These are phyloP conservation scores for Coemansia sp. DNA, from an alignment of 192 early-diverging fungal genomes.

Conservation along the genomic window DNA sequence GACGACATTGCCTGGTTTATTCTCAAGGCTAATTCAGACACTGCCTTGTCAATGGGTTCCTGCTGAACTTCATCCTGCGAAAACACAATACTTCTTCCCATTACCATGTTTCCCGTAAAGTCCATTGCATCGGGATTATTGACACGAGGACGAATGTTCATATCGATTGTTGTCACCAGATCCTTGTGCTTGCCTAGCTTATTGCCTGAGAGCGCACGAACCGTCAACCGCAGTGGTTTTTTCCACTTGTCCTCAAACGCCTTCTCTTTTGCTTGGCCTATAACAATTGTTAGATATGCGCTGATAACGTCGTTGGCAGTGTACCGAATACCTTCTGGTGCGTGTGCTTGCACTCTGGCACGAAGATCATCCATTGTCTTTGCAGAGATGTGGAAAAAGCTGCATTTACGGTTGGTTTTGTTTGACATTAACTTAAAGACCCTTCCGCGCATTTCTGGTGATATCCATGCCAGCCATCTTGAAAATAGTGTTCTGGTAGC, in stretches of 20 bases:
- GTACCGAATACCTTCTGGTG: not conserved
- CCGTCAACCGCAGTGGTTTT: not conserved
- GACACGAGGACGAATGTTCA: not conserved
- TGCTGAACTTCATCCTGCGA: not conserved
- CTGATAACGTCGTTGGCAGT: not conserved
- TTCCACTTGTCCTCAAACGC: not conserved
- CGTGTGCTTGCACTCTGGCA: not conserved
- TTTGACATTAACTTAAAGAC: not conserved
- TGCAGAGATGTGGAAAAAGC: conserved; percentile 15
- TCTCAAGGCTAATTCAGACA: not conserved
- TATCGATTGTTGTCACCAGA: not conserved
- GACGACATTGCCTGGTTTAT: not conserved
- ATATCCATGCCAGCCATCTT: conserved; percentile 12
- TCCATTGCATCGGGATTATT: not conserved
- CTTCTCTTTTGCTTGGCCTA: not conserved
- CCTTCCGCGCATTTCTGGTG: conserved; percentile 13
- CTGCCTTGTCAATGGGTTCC: not conserved
- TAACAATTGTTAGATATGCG: not conserved
- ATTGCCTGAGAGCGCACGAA: not conserved
- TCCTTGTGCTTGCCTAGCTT: not conserved
- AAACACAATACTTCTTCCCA: not conserved
- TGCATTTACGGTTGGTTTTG: not conserved
- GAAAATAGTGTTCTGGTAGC: not conserved
- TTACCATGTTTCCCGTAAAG: not conserved
- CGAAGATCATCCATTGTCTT: conserved; percentile 6